Evolutionary conservation across 805 yeast genomes (phyloP).

Genomic region (Candida saitoana): DNA sequence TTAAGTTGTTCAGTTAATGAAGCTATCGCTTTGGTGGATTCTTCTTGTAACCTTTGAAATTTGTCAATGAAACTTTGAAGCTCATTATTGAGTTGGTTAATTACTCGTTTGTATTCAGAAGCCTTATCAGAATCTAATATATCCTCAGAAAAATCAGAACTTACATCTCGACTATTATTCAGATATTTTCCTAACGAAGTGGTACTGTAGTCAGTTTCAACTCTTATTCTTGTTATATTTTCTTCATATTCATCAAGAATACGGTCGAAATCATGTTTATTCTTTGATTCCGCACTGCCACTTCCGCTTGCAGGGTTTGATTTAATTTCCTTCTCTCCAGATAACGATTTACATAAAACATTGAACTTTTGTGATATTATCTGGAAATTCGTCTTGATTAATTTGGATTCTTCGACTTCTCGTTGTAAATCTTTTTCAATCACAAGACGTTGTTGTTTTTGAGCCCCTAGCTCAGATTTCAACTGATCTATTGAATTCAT

Average conservation of each 20-base stretch:
- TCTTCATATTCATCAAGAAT: constrained; percentile 3
- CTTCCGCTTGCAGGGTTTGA: background rate
- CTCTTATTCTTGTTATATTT: constrained; percentile 8
- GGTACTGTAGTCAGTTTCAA: background rate
- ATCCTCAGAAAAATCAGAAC: background rate
- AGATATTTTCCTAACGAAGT: background rate
- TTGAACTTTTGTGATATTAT: constrained; percentile 18
- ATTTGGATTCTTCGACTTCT: constrained; percentile 21
- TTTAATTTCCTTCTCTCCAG: background rate
- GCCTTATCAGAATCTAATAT: constrained; percentile 11
- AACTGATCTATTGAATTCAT: constrained; percentile 19
- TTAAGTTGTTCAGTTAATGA: constrained; percentile 22
- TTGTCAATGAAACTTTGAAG: constrained; percentile 19
- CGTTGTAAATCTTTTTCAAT: constrained; percentile 18
- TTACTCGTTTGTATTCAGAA: constrained; percentile 16
- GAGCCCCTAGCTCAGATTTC: constrained; percentile 17
- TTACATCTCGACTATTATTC: background rate
- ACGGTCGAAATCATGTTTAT: background rate
- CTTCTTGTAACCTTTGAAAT: constrained; percentile 18
- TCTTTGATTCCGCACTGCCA: background rate
- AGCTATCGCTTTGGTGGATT: constrained; percentile 18
- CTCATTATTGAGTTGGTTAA: constrained; percentile 14
- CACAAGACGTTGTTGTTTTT: constrained; percentile 16
- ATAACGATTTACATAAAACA: constrained; percentile 11
- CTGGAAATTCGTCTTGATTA: constrained; percentile 18